Conservation (phyloP, 352 stramenopile species). For the Chrysophaeum taylorii region DNA sequence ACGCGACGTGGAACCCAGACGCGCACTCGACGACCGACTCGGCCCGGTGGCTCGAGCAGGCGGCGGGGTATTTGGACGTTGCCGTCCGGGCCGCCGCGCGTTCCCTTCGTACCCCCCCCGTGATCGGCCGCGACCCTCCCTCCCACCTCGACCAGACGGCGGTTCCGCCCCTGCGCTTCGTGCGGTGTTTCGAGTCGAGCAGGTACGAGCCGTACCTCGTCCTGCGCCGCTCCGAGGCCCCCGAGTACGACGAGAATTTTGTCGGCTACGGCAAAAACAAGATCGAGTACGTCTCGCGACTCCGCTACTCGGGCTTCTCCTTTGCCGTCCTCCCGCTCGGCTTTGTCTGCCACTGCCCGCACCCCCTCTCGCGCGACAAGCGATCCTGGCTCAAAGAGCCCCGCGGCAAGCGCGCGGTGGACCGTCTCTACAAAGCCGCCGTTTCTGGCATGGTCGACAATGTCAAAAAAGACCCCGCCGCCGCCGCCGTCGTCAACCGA, state of each 20-base stretch:
- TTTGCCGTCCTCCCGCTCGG: conserved; percentile 7
- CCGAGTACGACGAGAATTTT: conserved; percentile 19
- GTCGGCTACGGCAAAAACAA: conserved; percentile 24
- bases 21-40: conserved; percentile 10
- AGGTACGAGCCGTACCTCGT: conserved; percentile 25
- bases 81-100: no score
- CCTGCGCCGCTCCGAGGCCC: conserved; percentile 4
- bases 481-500: no score
- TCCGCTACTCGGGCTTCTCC: not conserved
- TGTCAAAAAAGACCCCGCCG: no score
- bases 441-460: no score
- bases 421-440: not conserved
- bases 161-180: not conserved
- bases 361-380: not conserved
- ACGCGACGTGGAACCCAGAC: conserved; percentile 7
- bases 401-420: not conserved
- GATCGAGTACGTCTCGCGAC: not conserved
- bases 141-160: not conserved
- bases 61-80: no score
- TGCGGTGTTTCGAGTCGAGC: not conserved
- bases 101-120: no score
- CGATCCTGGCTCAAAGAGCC: not conserved
- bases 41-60: not conserved
- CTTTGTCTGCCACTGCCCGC: not conserved
- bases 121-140: no score